phyloP scores from a whole-genome alignment of 805 yeast species.

The Nakazawaea pomicola region DNA sequence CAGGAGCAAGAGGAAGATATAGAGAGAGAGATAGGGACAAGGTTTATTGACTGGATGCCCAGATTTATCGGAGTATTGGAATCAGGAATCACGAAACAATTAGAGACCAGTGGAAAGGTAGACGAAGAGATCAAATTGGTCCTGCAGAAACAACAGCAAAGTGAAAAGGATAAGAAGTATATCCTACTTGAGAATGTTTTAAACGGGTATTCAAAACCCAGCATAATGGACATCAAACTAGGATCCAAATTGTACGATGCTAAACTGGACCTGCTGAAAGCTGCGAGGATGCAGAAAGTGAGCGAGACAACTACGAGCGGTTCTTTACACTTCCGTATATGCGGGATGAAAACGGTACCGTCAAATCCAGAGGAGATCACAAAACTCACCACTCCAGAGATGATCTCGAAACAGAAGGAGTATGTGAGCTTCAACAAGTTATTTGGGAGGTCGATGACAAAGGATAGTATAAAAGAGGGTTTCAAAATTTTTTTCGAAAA shows the following conservation, averaged over 20 bases:
- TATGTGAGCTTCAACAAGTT: constrained; percentile 56
- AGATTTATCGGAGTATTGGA: constrained; percentile 54
- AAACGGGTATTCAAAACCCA: constrained; percentile 57
- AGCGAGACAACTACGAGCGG: constrained; percentile 78
- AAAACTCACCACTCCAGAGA: no score
- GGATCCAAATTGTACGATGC: constrained; percentile 72
- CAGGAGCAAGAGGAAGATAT: constrained; percentile 20
- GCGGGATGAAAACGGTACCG: constrained; percentile 71
- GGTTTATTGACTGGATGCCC: constrained; percentile 57
- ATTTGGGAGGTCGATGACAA: constrained; percentile 61
- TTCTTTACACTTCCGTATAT: constrained; percentile 64
- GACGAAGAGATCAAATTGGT: constrained; percentile 18
- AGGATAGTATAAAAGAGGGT: constrained; percentile 37
- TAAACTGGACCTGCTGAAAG: constrained; percentile 53
- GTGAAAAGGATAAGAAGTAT: constrained; percentile 25
- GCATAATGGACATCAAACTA: constrained; percentile 77
- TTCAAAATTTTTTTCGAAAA: constrained; percentile 40
- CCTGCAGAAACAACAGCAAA: constrained; percentile 10
- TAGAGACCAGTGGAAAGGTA: constrained; percentile 15
- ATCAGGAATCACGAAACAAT: constrained; percentile 34
- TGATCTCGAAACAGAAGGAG: constrained; percentile 19
- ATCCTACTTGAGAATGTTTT: constrained; percentile 71
- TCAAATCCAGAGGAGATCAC: no score
- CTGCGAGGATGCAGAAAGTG: constrained; percentile 54
- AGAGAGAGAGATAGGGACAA: constrained; percentile 23